Conservation (phyloP, 2,329 filamentous ascomycete genomes). For the Hypomyces rosellus region DNA sequence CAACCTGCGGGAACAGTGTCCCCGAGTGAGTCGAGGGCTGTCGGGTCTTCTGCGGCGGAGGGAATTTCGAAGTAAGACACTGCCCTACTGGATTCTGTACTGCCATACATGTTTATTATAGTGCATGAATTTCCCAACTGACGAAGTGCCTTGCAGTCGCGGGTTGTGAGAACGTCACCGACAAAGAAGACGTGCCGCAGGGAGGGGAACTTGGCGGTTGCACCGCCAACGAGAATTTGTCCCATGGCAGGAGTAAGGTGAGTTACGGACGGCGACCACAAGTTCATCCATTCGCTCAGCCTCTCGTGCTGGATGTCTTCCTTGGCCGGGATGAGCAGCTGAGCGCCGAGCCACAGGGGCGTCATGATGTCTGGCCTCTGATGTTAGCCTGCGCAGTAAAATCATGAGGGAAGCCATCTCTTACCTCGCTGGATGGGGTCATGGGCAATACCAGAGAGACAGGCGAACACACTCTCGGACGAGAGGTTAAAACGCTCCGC, state of each 20-base stretch:
- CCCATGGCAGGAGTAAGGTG: conserved; percentile 97
- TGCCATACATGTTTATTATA: conserved; percentile 84
- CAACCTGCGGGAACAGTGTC: conserved; percentile 77
- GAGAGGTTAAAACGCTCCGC: too few species aligned
- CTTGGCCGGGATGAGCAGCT: conserved; percentile 68
- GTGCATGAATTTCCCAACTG: conserved; percentile 66
- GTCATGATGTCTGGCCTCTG: conserved; percentile 68
- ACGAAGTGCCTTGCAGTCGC: conserved; percentile 70
- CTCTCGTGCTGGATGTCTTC: conserved; percentile 83
- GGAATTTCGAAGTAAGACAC: conserved; percentile 81
- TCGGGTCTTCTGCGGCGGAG: conserved; percentile 55
- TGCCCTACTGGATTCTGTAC: conserved; percentile 75
- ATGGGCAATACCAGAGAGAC: too few species aligned
- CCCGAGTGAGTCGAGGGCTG: conserved; percentile 34
- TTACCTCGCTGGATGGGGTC: conserved; percentile 49
- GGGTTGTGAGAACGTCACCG: conserved; percentile 80
- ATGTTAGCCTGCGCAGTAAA: not conserved
- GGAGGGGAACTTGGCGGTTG: conserved; percentile 66
- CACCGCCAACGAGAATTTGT: conserved; percentile 84
- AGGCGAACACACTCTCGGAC: too few species aligned
- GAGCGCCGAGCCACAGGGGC: conserved; percentile 77
- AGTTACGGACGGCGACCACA: conserved; percentile 67
- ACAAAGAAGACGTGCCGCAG: conserved; percentile 85
- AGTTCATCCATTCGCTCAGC: conserved; percentile 81
- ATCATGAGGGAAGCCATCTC: not conserved